Percentiles rank a stretch among this genome's conserved stretches.
Evolutionary conservation across 2,329 filamentous ascomycete genomes (phyloP).

Genomic region (Trichoderma hamatum): DNA sequence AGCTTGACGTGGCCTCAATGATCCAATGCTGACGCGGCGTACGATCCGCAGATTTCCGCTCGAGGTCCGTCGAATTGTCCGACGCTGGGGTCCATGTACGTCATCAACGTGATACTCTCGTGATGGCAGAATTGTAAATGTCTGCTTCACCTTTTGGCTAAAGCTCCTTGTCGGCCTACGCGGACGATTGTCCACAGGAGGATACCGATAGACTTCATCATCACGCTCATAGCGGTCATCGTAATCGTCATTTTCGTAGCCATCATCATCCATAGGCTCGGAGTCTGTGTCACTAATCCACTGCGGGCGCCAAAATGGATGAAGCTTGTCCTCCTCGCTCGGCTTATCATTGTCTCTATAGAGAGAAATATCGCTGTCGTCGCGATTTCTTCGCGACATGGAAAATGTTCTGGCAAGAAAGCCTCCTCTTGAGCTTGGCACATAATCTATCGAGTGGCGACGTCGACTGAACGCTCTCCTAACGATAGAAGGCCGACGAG

Average conservation of each 20-base stretch:
- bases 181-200: slow-evolving; percentile 54
- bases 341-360: slow-evolving; percentile 52
- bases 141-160: slow-evolving; percentile 58
- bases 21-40: slow-evolving; percentile 54
- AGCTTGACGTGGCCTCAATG: slow-evolving; percentile 38
- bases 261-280: slow-evolving; percentile 41
- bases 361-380: slow-evolving; percentile 36
- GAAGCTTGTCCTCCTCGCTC: slow-evolving; percentile 57
- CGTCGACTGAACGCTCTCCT: slow-evolving; percentile 57
- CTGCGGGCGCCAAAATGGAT: slow-evolving; percentile 65
- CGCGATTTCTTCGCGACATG: slow-evolving; percentile 47
- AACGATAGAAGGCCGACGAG: slow-evolving; percentile 54
- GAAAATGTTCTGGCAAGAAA: slow-evolving; percentile 58
- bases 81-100: slow-evolving; percentile 50
- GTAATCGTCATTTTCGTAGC: slow-evolving; percentile 43
- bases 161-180: slow-evolving; percentile 51
- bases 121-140: slow-evolving; percentile 63
- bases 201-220: slow-evolving; percentile 51
- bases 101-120: slow-evolving; percentile 42
- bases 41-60: slow-evolving; percentile 65
- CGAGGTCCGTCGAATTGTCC: slow-evolving; percentile 60
- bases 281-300: slow-evolving; percentile 43
- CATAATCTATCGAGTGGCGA: slow-evolving; percentile 48
- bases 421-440: slow-evolving; percentile 46
- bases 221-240: slow-evolving; percentile 35